Conservation (phyloP, 2,329 filamentous ascomycete species). For the Beauveria varroae region DNA sequence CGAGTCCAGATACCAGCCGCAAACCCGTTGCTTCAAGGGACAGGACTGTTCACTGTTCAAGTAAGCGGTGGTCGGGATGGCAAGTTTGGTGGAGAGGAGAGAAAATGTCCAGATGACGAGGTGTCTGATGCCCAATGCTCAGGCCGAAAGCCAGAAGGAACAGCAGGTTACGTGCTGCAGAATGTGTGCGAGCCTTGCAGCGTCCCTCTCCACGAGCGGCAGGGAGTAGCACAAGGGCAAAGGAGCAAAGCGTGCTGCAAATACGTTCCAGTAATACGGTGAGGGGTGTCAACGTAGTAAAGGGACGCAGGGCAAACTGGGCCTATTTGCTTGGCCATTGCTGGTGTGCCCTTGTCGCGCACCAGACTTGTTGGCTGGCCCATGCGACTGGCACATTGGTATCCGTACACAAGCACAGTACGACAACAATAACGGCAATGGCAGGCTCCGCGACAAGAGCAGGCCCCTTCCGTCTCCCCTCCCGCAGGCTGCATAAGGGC, state of each 20-base stretch:
- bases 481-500: slow-evolving; percentile 6
- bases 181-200: background rate
- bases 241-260: background rate
- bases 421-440: background rate
- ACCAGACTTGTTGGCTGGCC: slow-evolving; percentile 5
- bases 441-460: background rate
- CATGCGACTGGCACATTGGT: background rate
- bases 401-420: background rate
- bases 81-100: slow-evolving; percentile 5
- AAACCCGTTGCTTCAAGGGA: background rate
- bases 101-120: slow-evolving; percentile 2
- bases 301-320: background rate
- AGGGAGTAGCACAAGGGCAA: slow-evolving; percentile 1
- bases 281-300: slow-evolving; percentile 4
- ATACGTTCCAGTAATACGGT: background rate
- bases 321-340: background rate
- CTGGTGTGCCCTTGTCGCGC: background rate
- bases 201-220: background rate
- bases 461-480: slow-evolving; percentile 4
- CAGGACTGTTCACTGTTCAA: background rate
- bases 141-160: background rate
- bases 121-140: slow-evolving; percentile 5
- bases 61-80: background rate
- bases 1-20: background rate
- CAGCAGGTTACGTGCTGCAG: background rate